Conservation (phyloP, 225 moss, liverwort and hornwort genomes). For the Straminergon stramineum region DNA sequence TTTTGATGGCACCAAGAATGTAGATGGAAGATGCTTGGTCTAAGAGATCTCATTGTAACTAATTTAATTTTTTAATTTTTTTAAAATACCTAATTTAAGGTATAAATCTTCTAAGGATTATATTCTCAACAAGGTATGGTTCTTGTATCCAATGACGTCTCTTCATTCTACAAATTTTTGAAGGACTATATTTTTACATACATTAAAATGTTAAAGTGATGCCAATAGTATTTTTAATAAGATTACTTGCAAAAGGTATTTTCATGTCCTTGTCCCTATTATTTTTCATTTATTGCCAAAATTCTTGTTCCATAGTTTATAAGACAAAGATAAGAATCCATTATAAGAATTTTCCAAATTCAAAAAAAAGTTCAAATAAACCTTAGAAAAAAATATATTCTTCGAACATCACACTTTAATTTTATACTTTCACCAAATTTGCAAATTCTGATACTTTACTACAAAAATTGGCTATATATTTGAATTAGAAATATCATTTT, state of each 20-base stretch:
- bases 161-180: background rate
- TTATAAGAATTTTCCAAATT: background rate
- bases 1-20: too few relatives aligned
- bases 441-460: background rate
- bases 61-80: too few relatives aligned
- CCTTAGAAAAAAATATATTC: background rate
- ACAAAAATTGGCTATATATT: background rate
- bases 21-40: too few relatives aligned
- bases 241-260: background rate
- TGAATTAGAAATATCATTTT: background rate
- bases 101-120: background rate
- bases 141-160: too few relatives aligned
- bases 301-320: background rate
- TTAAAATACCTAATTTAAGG: too few relatives aligned
- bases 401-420: background rate
- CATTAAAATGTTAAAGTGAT: background rate
- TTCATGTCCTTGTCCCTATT: background rate
- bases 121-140: background rate
- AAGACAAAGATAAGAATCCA: background rate
- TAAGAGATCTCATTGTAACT: too few relatives aligned
- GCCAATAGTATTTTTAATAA: background rate
- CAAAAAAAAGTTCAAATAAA: too few relatives aligned
- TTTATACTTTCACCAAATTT: background rate
- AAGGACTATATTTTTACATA: background rate
- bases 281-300: background rate